Evolutionary conservation across 2,329 filamentous ascomycete genomes (phyloP), one percentile per base, ranked within the genome.

Genomic region (Microdochium bolleyi): DNA sequence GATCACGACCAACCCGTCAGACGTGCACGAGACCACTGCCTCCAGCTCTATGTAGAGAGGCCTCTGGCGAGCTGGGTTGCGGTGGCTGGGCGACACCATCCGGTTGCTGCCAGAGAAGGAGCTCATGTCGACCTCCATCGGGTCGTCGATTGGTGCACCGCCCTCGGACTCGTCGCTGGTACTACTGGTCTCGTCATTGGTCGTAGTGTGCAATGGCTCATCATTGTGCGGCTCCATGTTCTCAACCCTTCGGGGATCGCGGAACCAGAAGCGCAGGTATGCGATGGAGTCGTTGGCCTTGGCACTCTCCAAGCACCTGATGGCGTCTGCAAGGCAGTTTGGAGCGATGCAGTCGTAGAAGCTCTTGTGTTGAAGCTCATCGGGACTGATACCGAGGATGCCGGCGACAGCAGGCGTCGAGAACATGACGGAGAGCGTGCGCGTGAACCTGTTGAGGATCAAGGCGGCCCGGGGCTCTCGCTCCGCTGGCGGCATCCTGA

Each of bases 271-370:
- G 19, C 90, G 86, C 54, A 95, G 75, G 62, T 95, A 95, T 2
- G 90, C 89, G 61, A 95, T 94, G 2, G 90, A 95, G 65, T 95
- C 89, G 61, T 95, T 95, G 25, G 87, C 86, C 66, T 95, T 95
- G 22, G 90, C 89, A 58, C 87, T 87, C 67, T 95, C 90, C 30
- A 95, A 70, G 61, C 87, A 92, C 56, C 83, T 80, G 32, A 92
- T 82, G 3, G 89, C 89, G 60, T 94, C 88, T 9, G 80, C 73
- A 25, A 94, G 73, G 59, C 88, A 94, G 55, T 84, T 86, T 59
- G 88, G 83, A 53, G 88, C 82, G 50, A 95, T 94, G 63, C 88
- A 92, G 61, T 90, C 88, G 66, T 95, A 95, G 66, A 95, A 95
- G 65, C 88, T 92, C 60, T 85, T 85, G 44, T 88, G 84, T 57